These are phyloP conservation scores for Ambrosiella beaveri DNA, from an alignment of 2,329 filamentous ascomycete species.

Conservation along the genomic window DNA sequence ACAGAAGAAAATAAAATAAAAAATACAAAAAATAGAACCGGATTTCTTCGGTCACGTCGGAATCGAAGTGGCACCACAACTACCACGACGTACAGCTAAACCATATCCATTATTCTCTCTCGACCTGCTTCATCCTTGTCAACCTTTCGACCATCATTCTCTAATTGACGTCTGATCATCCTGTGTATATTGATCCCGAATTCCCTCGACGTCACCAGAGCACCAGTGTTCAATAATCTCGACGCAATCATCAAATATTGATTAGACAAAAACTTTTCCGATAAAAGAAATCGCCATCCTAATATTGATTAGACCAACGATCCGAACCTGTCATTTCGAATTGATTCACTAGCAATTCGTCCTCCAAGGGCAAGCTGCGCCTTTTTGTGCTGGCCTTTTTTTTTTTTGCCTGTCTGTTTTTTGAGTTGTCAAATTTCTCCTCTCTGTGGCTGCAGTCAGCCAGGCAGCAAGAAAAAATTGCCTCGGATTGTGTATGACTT, in stretches of 20 bases:
- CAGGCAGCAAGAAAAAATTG: too few relatives aligned
- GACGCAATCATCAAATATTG: too few relatives aligned
- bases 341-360: background rate
- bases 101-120: background rate
- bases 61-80: background rate
- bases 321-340: too few relatives aligned
- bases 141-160: background rate
- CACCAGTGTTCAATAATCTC: too few relatives aligned
- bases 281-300: too few relatives aligned
- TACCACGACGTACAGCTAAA: background rate
- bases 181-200: background rate
- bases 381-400: background rate
- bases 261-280: too few relatives aligned
- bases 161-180: background rate
- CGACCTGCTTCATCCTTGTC: background rate
- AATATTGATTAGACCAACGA: too few relatives aligned
- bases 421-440: too few relatives aligned
- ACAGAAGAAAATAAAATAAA: background rate
- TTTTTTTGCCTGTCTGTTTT: too few relatives aligned
- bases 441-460: too few relatives aligned
- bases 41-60: background rate
- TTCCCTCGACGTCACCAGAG: too few relatives aligned
- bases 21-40: background rate
- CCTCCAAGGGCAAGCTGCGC: background rate
- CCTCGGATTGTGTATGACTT: too few relatives aligned